phyloP scores from a whole-genome alignment of 371 early-diverging fungal genomes.

The Apophysomyces elegans region DNA sequence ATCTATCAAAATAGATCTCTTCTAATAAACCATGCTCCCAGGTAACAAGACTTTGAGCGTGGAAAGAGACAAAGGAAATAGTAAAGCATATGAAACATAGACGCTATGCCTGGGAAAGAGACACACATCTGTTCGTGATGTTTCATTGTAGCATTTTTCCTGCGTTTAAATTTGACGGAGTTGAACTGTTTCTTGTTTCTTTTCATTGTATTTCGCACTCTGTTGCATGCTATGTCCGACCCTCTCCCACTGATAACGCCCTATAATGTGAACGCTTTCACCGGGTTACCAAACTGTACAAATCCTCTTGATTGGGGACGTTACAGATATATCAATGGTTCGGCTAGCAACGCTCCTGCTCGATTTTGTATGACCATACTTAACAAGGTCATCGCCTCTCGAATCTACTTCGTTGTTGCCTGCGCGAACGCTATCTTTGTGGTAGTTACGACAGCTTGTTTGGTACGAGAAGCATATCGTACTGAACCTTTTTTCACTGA shows the following conservation, averaged over 20 bases:
- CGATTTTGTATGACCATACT: background rate
- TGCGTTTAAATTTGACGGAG: too few species aligned
- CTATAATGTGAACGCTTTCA: background rate
- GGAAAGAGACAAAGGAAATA: too few species aligned
- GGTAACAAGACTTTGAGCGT: too few species aligned
- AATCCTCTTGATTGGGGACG: background rate
- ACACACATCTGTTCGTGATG: too few species aligned
- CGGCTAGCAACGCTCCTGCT: background rate
- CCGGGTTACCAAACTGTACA: background rate
- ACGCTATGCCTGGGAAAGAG: too few species aligned
- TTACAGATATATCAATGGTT: background rate
- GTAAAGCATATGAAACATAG: too few species aligned
- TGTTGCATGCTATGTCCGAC: background rate
- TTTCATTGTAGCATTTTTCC: too few species aligned
- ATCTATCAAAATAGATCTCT: too few species aligned
- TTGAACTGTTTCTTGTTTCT: too few species aligned
- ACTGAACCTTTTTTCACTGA: background rate
- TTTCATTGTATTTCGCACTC: too few species aligned
- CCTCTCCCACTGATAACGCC: background rate
- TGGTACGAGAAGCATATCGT: constrained; percentile 9
- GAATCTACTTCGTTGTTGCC: constrained; percentile 16
- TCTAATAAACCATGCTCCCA: too few species aligned
- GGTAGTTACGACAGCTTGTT: constrained; percentile 19
- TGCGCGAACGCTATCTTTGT: constrained; percentile 21
- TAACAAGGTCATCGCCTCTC: constrained; percentile 8